Conservation (phyloP, 257 asterid species). For the Anisodus acutangulus region DNA sequence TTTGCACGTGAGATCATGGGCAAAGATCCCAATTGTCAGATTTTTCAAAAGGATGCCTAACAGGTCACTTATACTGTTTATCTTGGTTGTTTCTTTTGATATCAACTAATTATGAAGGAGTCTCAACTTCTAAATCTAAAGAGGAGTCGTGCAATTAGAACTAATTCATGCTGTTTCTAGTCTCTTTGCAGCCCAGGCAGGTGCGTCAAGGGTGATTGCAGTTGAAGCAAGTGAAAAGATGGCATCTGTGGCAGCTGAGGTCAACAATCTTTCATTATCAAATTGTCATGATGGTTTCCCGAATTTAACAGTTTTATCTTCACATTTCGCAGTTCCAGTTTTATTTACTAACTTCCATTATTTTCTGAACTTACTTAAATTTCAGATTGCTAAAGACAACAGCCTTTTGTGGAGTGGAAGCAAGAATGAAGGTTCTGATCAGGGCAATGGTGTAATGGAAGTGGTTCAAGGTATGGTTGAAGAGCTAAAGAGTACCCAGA, state of each 20-base stretch:
- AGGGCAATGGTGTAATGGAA: slow-evolving; percentile 56
- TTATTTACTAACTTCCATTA: slow-evolving; percentile 13
- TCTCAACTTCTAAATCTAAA: neutral
- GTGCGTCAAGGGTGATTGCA: slow-evolving; percentile 85
- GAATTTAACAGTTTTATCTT: slow-evolving; percentile 14
- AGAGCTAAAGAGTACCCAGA: slow-evolving; percentile 54
- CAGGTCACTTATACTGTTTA: neutral
- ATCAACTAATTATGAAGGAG: neutral
- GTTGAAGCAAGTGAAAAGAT: slow-evolving; percentile 94
- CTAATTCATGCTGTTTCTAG: slow-evolving; percentile 49
- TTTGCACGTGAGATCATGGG: neutral
- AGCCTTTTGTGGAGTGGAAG: slow-evolving; percentile 49
- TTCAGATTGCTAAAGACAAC: slow-evolving; percentile 83
- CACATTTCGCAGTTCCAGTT: slow-evolving; percentile 12
- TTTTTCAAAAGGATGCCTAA: slow-evolving; percentile 7
- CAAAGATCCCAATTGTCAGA: neutral
- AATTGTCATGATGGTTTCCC: slow-evolving; percentile 5
- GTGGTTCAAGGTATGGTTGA: slow-evolving; percentile 92
- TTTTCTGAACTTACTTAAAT: neutral
- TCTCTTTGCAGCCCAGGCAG: slow-evolving; percentile 96
- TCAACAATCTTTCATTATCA: slow-evolving; percentile 34
- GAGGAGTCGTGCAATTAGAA: neutral
- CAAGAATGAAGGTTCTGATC: slow-evolving; percentile 33
- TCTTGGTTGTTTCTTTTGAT: slow-evolving; percentile 11
- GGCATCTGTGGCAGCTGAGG: slow-evolving; percentile 93